phyloP scores from a whole-genome alignment of 169 alveolate species.

The Eimeria zaria region DNA sequence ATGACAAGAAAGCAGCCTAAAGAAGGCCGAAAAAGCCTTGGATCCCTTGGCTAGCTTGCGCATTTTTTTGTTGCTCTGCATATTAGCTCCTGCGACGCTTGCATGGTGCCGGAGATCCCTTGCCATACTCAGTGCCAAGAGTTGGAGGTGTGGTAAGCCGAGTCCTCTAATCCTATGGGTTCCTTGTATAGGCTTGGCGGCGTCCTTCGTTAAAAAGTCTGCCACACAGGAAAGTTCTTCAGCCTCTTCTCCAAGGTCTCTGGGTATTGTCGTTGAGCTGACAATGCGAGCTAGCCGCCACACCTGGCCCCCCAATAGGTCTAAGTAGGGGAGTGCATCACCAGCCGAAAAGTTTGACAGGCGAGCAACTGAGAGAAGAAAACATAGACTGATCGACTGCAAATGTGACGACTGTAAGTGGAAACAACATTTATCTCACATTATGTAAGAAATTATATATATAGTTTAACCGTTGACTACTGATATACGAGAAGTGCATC shows the following conservation, averaged over 20 bases:
- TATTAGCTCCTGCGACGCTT: conserved; percentile 42
- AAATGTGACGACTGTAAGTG: background rate
- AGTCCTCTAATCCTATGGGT: background rate
- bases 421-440: background rate
- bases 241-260: conserved; percentile 8
- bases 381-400: background rate
- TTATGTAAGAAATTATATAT: background rate
- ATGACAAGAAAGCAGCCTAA: conserved; percentile 44
- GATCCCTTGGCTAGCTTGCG: conserved; percentile 34
- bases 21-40: conserved; percentile 35
- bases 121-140: conserved; percentile 56
- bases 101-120: conserved; percentile 55
- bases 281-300: conserved; percentile 41
- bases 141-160: conserved; percentile 40
- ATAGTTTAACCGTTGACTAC: background rate
- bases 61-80: conserved; percentile 54
- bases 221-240: conserved; percentile 25
- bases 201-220: conserved; percentile 23
- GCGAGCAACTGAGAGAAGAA: conserved; percentile 6
- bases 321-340: conserved; percentile 52
- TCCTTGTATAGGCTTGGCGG: background rate
- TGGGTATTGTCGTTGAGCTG: background rate
- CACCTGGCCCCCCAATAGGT: conserved; percentile 32
- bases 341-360: conserved; percentile 19
- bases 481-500: background rate